Base-by-base conservation (phyloP, 495 filamentous ascomycete genomes). In the Aspergillus biplanus region DNA sequence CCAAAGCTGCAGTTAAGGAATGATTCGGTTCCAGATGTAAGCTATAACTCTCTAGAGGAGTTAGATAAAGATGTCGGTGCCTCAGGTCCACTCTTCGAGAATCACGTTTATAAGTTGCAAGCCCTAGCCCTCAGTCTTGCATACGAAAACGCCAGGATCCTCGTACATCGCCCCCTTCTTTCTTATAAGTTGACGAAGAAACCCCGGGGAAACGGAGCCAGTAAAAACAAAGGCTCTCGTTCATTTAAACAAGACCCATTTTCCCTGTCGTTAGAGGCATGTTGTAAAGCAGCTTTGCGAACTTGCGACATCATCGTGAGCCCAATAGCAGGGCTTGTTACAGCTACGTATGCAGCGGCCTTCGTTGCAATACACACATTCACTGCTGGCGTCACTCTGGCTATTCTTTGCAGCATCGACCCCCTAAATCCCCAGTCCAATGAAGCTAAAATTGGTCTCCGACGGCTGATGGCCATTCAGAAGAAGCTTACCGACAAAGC, bases 311-410 rank as follows among this genome's bases (percentile, higher is more conserved):
- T 70, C 34, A 57, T 53, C 7, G 37, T 37, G 0, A 63, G 42
- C 0, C 39, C 70, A 0, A 62, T 74, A 7, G 56, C 71, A n/a
- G 42, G 49, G 1, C 65, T 73, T 6, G 69, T 68, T 6, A 58
- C 67, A 9, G 67, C 67, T 27, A 74, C 73, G 3, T 74, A 76
- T 37, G 72, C 73, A 2, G 70, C 64, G 3, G 57, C 71, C 8
- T 76, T 74, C 13, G 67, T 73, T 7, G 57, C 66, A 3, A 72
- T 75, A n/a, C 73, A 75, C 18, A 71, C 68, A 0, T 75, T 75
- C 57, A 75, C 73, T 0, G 71, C 73, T 0, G 73, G 67, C 0
- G 59, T 75, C 0, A 68, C 64, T 12, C 56, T 73, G n/a, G 68
- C 67, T 12, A 66, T 73, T 3, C 52, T 75, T n/a, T 59, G 47